Conservation (phyloP, 257 asterid species). For the Przewalskia tangutica region DNA sequence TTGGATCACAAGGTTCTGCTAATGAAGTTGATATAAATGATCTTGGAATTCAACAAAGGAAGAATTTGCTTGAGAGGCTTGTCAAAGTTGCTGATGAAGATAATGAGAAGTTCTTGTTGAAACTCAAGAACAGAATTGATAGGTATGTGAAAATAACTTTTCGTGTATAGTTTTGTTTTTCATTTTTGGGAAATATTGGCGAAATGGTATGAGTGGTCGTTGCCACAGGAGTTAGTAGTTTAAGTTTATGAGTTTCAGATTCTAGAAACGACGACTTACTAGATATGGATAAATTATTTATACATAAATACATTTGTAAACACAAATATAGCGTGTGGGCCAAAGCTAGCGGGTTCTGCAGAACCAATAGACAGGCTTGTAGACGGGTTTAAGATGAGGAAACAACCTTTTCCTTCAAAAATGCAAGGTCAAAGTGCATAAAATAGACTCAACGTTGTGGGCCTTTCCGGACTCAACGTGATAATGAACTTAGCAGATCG, state of each 20-base stretch:
- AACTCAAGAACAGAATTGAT: constrained; percentile 45
- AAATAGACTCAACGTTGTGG: background rate
- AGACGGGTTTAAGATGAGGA: too few relatives aligned
- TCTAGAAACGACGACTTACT: background rate
- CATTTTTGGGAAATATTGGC: background rate
- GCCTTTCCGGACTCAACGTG: rapidly evolving
- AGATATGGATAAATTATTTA: background rate
- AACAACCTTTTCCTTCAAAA: too few relatives aligned
- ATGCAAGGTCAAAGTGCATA: too few relatives aligned
- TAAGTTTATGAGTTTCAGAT: background rate
- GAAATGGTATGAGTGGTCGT: background rate
- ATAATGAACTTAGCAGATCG: background rate
- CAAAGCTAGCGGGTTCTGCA: background rate
- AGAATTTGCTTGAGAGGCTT: constrained; percentile 41
- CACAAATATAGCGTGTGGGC: background rate
- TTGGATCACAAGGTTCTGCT: background rate
- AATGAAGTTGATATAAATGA: background rate
- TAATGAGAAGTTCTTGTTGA: constrained; percentile 52
- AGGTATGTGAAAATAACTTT: constrained; percentile 13
- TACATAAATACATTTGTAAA: background rate
- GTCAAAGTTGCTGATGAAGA: constrained; percentile 54
- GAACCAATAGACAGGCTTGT: background rate
- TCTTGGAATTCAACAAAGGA: constrained; percentile 15
- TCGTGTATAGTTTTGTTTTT: background rate
- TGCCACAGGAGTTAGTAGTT: background rate